These are phyloP conservation scores for Pichia thaimueangensis DNA, from an alignment of 805 yeast species.

Conservation along the genomic window DNA sequence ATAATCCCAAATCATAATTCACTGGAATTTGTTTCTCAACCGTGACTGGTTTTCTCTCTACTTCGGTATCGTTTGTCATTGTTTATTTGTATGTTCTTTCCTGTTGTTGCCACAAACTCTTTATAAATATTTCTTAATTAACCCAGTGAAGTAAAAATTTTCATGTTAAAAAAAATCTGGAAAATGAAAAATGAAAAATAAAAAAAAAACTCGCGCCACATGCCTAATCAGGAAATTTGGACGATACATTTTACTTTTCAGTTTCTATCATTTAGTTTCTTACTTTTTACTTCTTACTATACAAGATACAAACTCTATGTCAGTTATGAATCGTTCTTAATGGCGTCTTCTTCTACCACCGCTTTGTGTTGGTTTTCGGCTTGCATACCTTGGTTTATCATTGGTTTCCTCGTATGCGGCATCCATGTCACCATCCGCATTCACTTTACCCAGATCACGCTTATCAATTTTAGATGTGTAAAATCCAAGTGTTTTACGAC, in stretches of 20 bases:
- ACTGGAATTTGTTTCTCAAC: conserved; percentile 92
- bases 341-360: not conserved
- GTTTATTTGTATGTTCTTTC: not conserved
- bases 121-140: not conserved
- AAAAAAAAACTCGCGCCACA: not conserved
- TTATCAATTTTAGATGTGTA: conserved; percentile 90
- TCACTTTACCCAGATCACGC: not conserved
- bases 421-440: conserved; percentile 9
- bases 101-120: not conserved
- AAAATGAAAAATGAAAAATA: not conserved
- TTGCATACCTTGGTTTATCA: no score
- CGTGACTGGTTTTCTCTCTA: conserved; percentile 57
- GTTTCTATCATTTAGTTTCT: no score
- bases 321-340: no score
- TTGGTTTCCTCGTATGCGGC: conserved; percentile 6
- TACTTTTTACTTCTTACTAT: no score
- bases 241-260: not conserved
- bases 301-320: no score
- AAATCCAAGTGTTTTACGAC: conserved; percentile 81
- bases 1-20: conserved; percentile 80
- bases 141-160: not conserved
- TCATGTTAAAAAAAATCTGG: not conserved
- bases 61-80: not conserved
- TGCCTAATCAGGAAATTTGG: not conserved
- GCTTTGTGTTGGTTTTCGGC: not conserved